phyloP scores from a whole-genome alignment of 2,329 filamentous ascomycete genomes.

The Stachybotrys chlorohalonatus region DNA sequence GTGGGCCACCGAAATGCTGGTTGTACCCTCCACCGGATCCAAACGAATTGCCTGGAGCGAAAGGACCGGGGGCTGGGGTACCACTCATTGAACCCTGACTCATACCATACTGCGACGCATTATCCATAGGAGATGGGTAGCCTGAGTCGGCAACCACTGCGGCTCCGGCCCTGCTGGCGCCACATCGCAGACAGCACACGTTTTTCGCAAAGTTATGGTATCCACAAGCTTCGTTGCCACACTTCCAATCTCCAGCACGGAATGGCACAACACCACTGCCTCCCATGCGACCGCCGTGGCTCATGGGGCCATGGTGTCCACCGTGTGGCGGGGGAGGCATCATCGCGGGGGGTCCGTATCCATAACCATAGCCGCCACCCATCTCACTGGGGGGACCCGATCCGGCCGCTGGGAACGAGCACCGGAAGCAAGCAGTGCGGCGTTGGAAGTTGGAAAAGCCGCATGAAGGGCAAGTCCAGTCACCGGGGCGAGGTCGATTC shows the following conservation, averaged over 20 bases:
- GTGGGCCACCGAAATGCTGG: conserved; percentile 80
- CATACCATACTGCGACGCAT: conserved; percentile 75
- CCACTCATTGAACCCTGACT: conserved; percentile 79
- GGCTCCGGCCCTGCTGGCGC: conserved; percentile 86
- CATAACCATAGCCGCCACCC: conserved; percentile 47
- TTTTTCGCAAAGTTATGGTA: conserved; percentile 99
- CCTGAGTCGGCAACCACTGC: conserved; percentile 91
- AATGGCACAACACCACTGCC: conserved; percentile 87
- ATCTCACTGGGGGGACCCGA: conserved; percentile 61
- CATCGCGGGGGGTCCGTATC: conserved; percentile 65
- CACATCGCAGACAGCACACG: conserved; percentile 92
- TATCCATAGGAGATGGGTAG: conserved; percentile 85
- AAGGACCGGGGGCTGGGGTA: conserved; percentile 68
- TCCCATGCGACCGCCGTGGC: conserved; percentile 60
- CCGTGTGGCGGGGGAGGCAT: conserved; percentile 72
- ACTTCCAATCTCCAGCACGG: conserved; percentile 98
- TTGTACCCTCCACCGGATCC: conserved; percentile 54
- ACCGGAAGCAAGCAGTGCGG: conserved; percentile 96
- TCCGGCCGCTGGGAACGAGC: conserved; percentile 93
- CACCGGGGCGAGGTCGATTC: conserved; percentile 91
- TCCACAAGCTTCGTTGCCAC: conserved; percentile 89
- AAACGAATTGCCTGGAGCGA: conserved; percentile 62
- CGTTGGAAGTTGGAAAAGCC: conserved; percentile 99
- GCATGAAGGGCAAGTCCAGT: conserved; percentile 98
- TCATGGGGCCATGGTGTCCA: conserved; percentile 48